Evolutionary conservation across 202 grass and related monocot species (phyloP), one percentile per base, ranked within the genome.

Genomic region (Carex sylvatica): DNA sequence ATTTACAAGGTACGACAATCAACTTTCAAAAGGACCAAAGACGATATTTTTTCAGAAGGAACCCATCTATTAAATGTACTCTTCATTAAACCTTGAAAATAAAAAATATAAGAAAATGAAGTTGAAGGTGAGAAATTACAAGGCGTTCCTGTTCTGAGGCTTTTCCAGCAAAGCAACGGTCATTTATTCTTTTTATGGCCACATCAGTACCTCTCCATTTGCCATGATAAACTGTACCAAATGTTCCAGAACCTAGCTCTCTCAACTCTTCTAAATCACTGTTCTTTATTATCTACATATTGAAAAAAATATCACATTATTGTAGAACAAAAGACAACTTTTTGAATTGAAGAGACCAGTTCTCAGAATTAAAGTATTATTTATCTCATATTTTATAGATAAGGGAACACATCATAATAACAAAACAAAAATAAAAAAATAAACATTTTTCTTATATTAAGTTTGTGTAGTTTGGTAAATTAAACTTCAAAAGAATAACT

Each of bases 141-240:
- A 94, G 87, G 30, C 88, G 95, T 20, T 97, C 92, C 80, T 97
- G 87, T 63, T 94, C 92, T 63, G 95, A 97, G 72, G 83, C 71
- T 60, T 94, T 97, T 55, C 92, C 96, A 89, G 79, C 86, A 87
- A 99, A 96, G 77, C 93, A 93, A 19, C 93, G 89, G 52, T 96
- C 93, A 38, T 87, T 99, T 64, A 99, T 99, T 80, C 96, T 95
- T 87, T 99, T 99, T 75, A 95, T 99, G 73, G 93, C 96, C 12
- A 99, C 96, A 82, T 99, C 96, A 2, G 93, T 85, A 47, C 96
- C 93, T 85, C 93, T 93, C 96, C 96, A 99, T 88, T 99, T 99
- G 73, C 96, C 93, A 91, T 99, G 91, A 86, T 93, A 99, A 84
- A 99, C 96, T 30, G 93, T 95, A 56, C 96, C 96, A 23, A 99